Evolutionary conservation across 768 basidiomycete species (phyloP).

Genomic region (Lactarius hengduanensis): DNA sequence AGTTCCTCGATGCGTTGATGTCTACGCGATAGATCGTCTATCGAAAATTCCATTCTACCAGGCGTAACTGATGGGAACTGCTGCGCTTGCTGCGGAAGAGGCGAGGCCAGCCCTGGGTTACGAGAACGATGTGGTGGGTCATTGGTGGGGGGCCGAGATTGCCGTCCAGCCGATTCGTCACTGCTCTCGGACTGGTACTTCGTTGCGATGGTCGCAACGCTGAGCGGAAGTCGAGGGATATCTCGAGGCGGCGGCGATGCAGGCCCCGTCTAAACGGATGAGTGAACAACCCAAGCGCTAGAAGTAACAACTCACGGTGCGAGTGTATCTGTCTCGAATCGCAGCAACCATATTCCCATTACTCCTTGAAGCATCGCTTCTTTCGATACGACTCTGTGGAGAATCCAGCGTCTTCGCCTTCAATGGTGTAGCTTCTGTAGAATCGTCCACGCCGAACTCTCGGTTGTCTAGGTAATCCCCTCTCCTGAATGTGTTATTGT

Average conservation of each 20-base stretch:
- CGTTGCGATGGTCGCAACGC: conserved; percentile 61
- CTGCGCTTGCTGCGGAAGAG: conserved; percentile 19
- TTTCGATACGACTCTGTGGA: conserved; percentile 39
- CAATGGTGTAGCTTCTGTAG: conserved; percentile 31
- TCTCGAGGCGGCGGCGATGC: conserved; percentile 59
- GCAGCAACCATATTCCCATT: conserved; percentile 63
- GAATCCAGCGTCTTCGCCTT: conserved; percentile 25
- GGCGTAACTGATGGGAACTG: conserved; percentile 14
- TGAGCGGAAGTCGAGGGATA: conserved; percentile 59
- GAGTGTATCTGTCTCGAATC: conserved; percentile 63
- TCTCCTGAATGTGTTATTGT: conserved; percentile 21
- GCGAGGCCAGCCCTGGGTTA: conserved; percentile 19
- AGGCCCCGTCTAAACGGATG: conserved; percentile 44
- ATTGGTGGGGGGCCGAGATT: conserved; percentile 14
- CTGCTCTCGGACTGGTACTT: conserved; percentile 42
- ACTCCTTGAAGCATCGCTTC: conserved; percentile 53
- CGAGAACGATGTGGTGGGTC: conserved; percentile 15
- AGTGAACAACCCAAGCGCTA: background rate
- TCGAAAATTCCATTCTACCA: conserved; percentile 7
- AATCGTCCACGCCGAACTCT: conserved; percentile 34
- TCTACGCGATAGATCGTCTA: conserved; percentile 39
- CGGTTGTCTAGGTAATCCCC: conserved; percentile 30
- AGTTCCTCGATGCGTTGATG: conserved; percentile 49
- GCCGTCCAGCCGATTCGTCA: conserved; percentile 10
- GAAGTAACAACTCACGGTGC: conserved; percentile 43